phyloP scores from a whole-genome alignment of 1,284 basidiomycete genomes.

The Cystobasidiaceae sp. region DNA sequence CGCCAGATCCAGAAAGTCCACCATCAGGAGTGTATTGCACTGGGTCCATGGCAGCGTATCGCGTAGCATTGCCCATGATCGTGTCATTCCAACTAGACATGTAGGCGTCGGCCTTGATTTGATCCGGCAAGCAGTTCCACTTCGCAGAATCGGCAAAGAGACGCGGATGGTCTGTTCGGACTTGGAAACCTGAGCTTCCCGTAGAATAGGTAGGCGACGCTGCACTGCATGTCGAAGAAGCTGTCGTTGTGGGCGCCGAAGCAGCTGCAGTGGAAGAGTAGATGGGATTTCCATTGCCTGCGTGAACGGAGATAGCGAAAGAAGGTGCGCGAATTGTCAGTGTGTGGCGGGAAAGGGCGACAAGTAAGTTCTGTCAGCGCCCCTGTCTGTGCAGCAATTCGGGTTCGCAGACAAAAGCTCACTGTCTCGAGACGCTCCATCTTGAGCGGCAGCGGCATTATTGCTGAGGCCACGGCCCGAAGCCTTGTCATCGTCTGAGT shows the following conservation, averaged over 20 bases:
- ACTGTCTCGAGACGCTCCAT: neutral
- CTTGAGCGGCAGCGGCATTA: neutral
- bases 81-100: slow-evolving; percentile 82
- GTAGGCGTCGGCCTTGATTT: slow-evolving; percentile 81
- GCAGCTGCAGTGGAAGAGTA: slow-evolving; percentile 61
- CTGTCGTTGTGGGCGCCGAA: slow-evolving; percentile 62
- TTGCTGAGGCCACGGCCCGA: neutral
- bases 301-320: neutral
- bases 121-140: slow-evolving; percentile 72
- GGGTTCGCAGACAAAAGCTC: too few species aligned
- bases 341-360: slow-evolving; percentile 18
- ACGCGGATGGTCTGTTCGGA: slow-evolving; percentile 77
- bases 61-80: slow-evolving; percentile 81
- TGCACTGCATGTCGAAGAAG: slow-evolving; percentile 33
- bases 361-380: neutral
- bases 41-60: slow-evolving; percentile 54
- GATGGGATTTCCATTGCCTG: slow-evolving; percentile 41
- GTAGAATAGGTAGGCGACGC: slow-evolving; percentile 49
- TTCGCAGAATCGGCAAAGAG: slow-evolving; percentile 87
- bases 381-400: neutral
- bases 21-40: slow-evolving; percentile 66
- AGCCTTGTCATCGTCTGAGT: neutral
- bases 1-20: slow-evolving; percentile 65
- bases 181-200: slow-evolving; percentile 56
- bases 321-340: neutral